Conservation (phyloP, 257 asterid genomes). For the Solanum chmielewskii region DNA sequence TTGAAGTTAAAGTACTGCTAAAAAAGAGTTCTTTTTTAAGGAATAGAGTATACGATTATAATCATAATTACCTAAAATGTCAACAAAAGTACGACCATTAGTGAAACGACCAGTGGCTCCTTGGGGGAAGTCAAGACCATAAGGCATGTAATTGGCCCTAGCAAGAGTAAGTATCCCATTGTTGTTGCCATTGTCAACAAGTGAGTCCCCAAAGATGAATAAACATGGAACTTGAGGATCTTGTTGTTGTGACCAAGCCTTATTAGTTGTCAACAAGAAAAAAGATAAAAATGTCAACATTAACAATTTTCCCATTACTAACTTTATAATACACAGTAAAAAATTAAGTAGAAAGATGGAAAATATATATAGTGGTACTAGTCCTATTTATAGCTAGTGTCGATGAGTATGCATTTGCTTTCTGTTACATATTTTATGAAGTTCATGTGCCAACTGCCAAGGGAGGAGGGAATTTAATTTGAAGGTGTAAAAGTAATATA, state of each 20-base stretch:
- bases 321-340: neutral
- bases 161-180: constrained; percentile 65
- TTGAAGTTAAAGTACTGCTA: no score
- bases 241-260: constrained; percentile 32
- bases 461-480: neutral
- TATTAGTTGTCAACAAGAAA: constrained; percentile 5
- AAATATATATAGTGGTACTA: neutral
- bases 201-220: constrained; percentile 76
- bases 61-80: constrained; percentile 36
- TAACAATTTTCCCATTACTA: constrained; percentile 10
- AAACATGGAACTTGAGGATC: constrained; percentile 60
- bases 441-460: constrained; percentile 1
- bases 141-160: constrained; percentile 75
- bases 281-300: constrained; percentile 15
- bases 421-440: neutral
- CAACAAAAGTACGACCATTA: constrained; percentile 83
- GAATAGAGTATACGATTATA: neutral
- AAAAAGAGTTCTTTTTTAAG: no score
- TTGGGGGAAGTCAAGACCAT: constrained; percentile 73
- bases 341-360: neutral
- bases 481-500: neutral
- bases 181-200: constrained; percentile 88
- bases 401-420: neutral
- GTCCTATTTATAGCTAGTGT: neutral
- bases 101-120: constrained; percentile 85